phyloP scores from a whole-genome alignment of 306 rosid species.

The Vicia villosa region DNA sequence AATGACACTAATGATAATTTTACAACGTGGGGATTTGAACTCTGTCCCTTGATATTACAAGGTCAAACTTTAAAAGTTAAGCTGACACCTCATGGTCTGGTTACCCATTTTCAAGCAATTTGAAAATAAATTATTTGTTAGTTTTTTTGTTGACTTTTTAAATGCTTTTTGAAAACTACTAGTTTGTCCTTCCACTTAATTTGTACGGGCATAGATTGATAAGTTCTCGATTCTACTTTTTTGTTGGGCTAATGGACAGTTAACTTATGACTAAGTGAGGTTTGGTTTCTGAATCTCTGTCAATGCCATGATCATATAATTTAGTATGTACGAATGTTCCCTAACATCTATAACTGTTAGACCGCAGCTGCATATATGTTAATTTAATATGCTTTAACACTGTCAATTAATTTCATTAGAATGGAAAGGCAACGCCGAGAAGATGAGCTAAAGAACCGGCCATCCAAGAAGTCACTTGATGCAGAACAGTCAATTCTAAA shows the following conservation, averaged over 20 bases:
- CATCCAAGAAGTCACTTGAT: constrained; percentile 52
- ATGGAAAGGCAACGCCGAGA: constrained; percentile 71
- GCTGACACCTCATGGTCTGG: neutral
- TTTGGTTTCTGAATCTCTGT: constrained; percentile 18
- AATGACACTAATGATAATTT: neutral
- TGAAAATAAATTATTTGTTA: constrained; percentile 8
- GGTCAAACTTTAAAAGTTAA: neutral
- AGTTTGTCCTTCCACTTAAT: constrained; percentile 11
- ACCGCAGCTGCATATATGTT: constrained; percentile 15
- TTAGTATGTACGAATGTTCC: neutral
- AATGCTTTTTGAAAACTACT: neutral
- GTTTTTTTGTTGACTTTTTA: constrained; percentile 21
- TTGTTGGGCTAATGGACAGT: constrained; percentile 12
- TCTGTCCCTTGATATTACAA: neutral
- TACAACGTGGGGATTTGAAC: neutral
- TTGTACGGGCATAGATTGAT: constrained; percentile 11
- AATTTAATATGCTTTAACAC: constrained; percentile 28
- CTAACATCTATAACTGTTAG: constrained; percentile 1
- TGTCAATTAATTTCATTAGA: constrained; percentile 41
- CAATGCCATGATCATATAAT: constrained; percentile 5
- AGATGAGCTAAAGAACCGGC: constrained; percentile 58
- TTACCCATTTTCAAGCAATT: constrained; percentile 1
- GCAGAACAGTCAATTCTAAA: constrained; percentile 56
- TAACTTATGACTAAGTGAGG: constrained; percentile 6
- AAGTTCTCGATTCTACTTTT: constrained; percentile 1